Evolutionary conservation across 192 early-diverging fungal species (phyloP).

Genomic region (Cetraspora pellucida): DNA sequence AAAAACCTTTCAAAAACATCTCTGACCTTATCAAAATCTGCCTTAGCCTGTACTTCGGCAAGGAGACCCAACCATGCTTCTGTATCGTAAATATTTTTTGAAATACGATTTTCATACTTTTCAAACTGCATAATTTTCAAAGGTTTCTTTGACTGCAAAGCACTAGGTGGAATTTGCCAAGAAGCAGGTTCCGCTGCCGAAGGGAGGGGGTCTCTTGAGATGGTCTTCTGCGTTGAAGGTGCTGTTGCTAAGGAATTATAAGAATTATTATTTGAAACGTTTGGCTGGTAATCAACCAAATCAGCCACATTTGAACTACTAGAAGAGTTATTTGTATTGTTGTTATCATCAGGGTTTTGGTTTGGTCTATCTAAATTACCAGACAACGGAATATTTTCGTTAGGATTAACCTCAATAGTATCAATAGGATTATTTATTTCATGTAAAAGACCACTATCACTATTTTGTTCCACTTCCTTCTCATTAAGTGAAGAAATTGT

Average conservation of each 20-base stretch:
- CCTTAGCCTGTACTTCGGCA: constrained; percentile 58
- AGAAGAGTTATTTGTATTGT: too few species aligned
- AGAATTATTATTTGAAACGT: too few species aligned
- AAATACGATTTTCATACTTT: constrained; percentile 55
- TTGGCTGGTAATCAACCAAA: too few species aligned
- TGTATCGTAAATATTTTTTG: constrained; percentile 58
- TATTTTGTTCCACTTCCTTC: too few species aligned
- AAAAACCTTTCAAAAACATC: constrained; percentile 71
- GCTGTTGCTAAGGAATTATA: not conserved
- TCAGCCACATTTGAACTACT: too few species aligned
- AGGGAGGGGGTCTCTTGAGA: not conserved
- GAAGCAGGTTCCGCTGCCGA: constrained; percentile 42
- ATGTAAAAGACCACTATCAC: too few species aligned
- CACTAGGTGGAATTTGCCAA: constrained; percentile 51
- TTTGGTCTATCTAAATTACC: too few species aligned
- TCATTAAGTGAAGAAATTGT: too few species aligned
- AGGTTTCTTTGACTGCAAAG: constrained; percentile 31
- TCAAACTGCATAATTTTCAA: constrained; percentile 47
- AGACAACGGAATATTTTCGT: too few species aligned
- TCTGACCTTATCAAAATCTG: constrained; percentile 58
- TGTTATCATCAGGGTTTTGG: too few species aligned
- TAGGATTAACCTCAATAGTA: too few species aligned
- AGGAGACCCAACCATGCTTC: constrained; percentile 72
- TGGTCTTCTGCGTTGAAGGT: not conserved
- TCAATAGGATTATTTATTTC: too few species aligned